Percentiles rank a stretch among this genome's conserved stretches.
Conservation (phyloP, 2,329 filamentous ascomycete species). For the Fusarium globosum region DNA sequence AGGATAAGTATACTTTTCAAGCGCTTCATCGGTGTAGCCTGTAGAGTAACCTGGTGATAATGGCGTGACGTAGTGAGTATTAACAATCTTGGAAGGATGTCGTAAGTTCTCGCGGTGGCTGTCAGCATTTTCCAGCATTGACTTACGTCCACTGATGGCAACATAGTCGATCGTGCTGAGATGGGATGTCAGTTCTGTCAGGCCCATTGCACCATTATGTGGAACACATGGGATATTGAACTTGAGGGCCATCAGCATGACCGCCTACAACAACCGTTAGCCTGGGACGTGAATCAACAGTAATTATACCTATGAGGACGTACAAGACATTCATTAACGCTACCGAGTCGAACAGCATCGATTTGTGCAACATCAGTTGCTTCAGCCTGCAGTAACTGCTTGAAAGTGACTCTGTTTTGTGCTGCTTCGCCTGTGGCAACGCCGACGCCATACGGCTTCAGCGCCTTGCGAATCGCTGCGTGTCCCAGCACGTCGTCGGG, state of each 20-base stretch:
- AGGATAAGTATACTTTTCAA: not conserved
- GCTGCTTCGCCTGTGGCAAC: not conserved
- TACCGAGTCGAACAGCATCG: not conserved
- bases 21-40: not conserved
- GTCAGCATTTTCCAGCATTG: not conserved
- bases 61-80: not conserved
- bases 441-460: not conserved
- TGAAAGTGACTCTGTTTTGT: not conserved
- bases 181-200: not conserved
- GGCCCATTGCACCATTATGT: not conserved
- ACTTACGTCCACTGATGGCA: not conserved
- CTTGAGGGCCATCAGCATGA: not conserved
- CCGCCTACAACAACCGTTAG: not conserved
- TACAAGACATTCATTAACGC: not conserved
- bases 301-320: not conserved
- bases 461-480: not conserved
- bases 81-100: not conserved
- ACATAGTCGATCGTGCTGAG: not conserved
- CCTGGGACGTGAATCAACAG: not conserved
- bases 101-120: not conserved
- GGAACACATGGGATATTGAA: not conserved
- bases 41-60: not conserved
- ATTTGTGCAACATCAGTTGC: not conserved
- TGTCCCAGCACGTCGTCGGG: not conserved
- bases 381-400: not conserved